A percentile compares a stretch with the other conserved stretches of the same genome.
These are phyloP conservation scores for Cantharellus cinnabarinus DNA, from an alignment of 768 basidiomycete species.

Conservation along the genomic window DNA sequence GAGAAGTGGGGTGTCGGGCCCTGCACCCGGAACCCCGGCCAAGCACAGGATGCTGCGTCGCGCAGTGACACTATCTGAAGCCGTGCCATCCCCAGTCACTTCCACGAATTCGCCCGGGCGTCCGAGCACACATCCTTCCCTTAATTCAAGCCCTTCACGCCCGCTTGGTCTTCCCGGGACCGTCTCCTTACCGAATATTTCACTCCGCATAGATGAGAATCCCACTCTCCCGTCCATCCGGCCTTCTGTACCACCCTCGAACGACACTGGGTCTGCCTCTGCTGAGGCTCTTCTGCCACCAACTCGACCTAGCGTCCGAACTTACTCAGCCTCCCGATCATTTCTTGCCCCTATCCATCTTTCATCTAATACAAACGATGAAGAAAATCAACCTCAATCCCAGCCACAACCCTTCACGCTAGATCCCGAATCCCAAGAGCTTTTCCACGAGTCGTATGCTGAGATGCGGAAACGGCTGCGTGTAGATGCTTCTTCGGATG, in stretches of 20 bases:
- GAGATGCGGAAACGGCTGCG: slow-evolving; percentile 63
- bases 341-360: slow-evolving; percentile 46
- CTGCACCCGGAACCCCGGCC: not conserved
- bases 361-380: slow-evolving; percentile 4
- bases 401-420: not conserved
- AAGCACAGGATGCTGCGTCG: not conserved
- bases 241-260: too few species aligned
- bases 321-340: slow-evolving; percentile 62
- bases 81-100: not conserved
- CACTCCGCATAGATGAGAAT: not conserved
- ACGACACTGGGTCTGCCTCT: not conserved
- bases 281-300: not conserved
- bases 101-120: not conserved
- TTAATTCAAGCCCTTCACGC: not conserved
- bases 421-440: slow-evolving; percentile 1
- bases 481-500: slow-evolving; percentile 36
- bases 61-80: not conserved
- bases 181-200: not conserved
- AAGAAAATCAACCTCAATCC: not conserved
- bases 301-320: slow-evolving; percentile 18
- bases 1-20: too few species aligned
- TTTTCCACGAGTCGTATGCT: slow-evolving; percentile 27
- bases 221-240: not conserved
- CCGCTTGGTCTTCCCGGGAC: not conserved
- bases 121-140: not conserved